A percentile compares a stretch with the other conserved stretches of the same genome.
phyloP scores from a whole-genome alignment of 768 basidiomycete genomes.

The Rhodosporidiobolus odoratus region DNA sequence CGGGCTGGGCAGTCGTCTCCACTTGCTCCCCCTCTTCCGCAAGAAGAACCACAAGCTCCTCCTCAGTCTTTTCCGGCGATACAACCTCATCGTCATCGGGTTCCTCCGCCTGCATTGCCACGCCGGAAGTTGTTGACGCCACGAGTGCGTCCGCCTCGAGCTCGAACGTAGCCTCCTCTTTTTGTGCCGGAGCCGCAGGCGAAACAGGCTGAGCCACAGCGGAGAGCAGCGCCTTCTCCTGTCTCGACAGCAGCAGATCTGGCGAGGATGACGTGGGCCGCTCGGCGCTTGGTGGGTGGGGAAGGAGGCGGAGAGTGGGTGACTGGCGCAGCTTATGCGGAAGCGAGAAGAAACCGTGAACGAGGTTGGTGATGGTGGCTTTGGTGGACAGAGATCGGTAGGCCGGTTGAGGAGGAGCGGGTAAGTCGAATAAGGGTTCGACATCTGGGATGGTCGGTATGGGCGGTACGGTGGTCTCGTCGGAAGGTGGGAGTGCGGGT shows the following conservation, averaged over 20 bases:
- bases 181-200: background rate
- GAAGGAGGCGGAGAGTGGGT: background rate
- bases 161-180: too few relatives aligned
- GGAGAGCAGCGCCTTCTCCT: constrained; percentile 1
- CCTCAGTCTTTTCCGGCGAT: too few relatives aligned
- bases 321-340: background rate
- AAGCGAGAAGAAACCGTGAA: background rate
- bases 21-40: too few relatives aligned
- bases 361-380: background rate
- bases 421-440: background rate
- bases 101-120: too few relatives aligned
- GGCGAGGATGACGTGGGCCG: background rate
- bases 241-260: background rate
- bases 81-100: too few relatives aligned
- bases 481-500: background rate
- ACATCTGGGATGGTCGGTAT: background rate
- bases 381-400: background rate
- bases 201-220: background rate
- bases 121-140: background rate
- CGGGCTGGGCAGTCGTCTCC: too few relatives aligned
- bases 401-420: background rate
- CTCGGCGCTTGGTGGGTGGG: background rate
- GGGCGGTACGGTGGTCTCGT: background rate
- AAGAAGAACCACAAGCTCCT: too few relatives aligned
- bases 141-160: background rate